Evolutionary conservation across 306 rosid species (phyloP), one percentile per base, ranked within the genome.

Genomic region (Lathyrus aphaca): DNA sequence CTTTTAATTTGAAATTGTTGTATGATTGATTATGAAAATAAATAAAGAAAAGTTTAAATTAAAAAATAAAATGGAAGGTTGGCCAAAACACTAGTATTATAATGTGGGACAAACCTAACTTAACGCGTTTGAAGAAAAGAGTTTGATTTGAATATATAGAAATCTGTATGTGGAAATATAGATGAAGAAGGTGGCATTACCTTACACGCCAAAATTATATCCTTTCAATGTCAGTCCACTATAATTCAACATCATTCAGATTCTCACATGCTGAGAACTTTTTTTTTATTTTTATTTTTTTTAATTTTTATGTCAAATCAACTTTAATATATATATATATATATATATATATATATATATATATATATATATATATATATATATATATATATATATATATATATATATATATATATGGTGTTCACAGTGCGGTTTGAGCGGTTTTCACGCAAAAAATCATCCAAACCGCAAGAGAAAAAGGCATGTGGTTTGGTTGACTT

Each of bases 181-280:
- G n/a, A 17, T 55, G 61, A 8, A 57, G 48, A 8, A 57, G 48
- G 58, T 70, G 78, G 78, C 63, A 74, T 21, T 11, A 11, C 54
- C 29, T 65, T 68, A 77, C 13, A 38, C 54, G 66, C 44, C 50
- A 66, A 38, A 49, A 29, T 53, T 12, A 17, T 10, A 44, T 27
- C 32, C 56, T 45, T 44, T 76, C 5, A 48, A 75, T 17, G 58
- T 14, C 5, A 57, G n/a, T 68, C 76, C 75, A 67, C 75, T 61
- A 1, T 63, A 35, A 37, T 55, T 64, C 64, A 69, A n/a, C 45
- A 21, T 44, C 62, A 53, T 32, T 35, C 39, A 35, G 39, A 35
- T 35, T 17, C 56, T 4, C 77, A 79, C 77, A 71, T 69, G 74
- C 11, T 71, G 9, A 8, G 11, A 17, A 3, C 39, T 35, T 35